Conservation (phyloP, 2,329 filamentous ascomycete genomes). For the Epichloe brachyelytri region DNA sequence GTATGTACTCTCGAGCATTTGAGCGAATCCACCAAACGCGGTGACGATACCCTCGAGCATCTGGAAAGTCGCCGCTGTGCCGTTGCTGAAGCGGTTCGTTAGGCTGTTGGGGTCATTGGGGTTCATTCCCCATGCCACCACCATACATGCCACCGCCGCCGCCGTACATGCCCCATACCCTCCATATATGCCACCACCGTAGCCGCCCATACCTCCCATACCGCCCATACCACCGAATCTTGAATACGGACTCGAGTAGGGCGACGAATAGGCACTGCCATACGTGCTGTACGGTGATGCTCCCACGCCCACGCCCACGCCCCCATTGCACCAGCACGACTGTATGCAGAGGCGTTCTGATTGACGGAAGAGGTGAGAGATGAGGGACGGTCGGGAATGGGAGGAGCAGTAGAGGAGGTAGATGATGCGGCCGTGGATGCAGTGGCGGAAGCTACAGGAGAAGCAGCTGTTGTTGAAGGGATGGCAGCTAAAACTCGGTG, state of each 20-base stretch:
- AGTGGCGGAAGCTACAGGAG: slow-evolving; percentile 14
- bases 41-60: slow-evolving; percentile 96
- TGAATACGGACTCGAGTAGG: slow-evolving; percentile 29
- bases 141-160: slow-evolving; percentile 26
- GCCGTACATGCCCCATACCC: slow-evolving; percentile 27
- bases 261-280: slow-evolving; percentile 24
- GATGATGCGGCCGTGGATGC: slow-evolving; percentile 27
- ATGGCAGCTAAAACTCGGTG: slow-evolving; percentile 13
- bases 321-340: slow-evolving; percentile 34
- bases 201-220: slow-evolving; percentile 21
- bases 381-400: slow-evolving; percentile 68
- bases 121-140: slow-evolving; percentile 33
- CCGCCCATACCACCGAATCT: slow-evolving; percentile 31
- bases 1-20: slow-evolving; percentile 99
- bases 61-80: slow-evolving; percentile 93
- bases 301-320: slow-evolving; percentile 27
- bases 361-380: slow-evolving; percentile 70
- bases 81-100: slow-evolving; percentile 90
- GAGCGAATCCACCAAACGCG: slow-evolving; percentile 92
- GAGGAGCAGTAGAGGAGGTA: slow-evolving; percentile 39
- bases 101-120: slow-evolving; percentile 79
- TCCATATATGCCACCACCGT: slow-evolving; percentile 32
- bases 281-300: slow-evolving; percentile 36
- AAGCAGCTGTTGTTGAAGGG: slow-evolving; percentile 23
- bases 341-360: slow-evolving; percentile 77